A percentile compares a stretch with the other conserved stretches of the same genome.
These are phyloP conservation scores for Agaricus blazei DNA, from an alignment of 768 basidiomycete species.

Conservation along the genomic window DNA sequence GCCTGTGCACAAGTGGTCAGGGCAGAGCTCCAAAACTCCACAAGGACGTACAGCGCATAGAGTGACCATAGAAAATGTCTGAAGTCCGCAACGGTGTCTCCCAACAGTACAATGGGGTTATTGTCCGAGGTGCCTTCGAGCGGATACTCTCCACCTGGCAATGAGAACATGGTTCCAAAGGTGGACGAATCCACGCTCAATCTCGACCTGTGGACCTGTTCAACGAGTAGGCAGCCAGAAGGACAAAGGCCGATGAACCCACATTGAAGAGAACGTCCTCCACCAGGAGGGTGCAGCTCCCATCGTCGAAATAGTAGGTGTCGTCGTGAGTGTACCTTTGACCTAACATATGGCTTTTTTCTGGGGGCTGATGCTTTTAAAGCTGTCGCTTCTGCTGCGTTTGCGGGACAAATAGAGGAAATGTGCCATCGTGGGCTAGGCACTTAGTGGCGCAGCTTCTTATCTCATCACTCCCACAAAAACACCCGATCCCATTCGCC, in stretches of 20 bases:
- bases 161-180: slow-evolving; percentile 60
- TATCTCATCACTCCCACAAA: neutral
- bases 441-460: neutral
- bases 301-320: slow-evolving; percentile 62
- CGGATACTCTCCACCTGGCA: slow-evolving; percentile 50
- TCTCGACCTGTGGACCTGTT: slow-evolving; percentile 19
- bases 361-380: slow-evolving; percentile 4
- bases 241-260: neutral
- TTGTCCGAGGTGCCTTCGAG: slow-evolving; percentile 61
- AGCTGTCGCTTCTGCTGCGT: slow-evolving; percentile 4
- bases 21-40: slow-evolving; percentile 1
- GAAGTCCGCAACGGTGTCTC: slow-evolving; percentile 64
- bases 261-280: slow-evolving; percentile 68
- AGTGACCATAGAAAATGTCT: slow-evolving; percentile 70
- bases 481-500: no score
- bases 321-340: slow-evolving; percentile 33
- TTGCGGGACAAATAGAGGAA: neutral
- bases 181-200: slow-evolving; percentile 60
- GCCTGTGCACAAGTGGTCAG: slow-evolving; percentile 36
- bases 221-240: neutral
- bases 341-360: slow-evolving; percentile 1
- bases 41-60: slow-evolving; percentile 68
- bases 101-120: slow-evolving; percentile 57
- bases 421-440: neutral
- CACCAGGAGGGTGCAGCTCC: slow-evolving; percentile 62